Evolutionary conservation across 108 stramenopile genomes (phyloP).

Genomic region (Skeletonema potamos): DNA sequence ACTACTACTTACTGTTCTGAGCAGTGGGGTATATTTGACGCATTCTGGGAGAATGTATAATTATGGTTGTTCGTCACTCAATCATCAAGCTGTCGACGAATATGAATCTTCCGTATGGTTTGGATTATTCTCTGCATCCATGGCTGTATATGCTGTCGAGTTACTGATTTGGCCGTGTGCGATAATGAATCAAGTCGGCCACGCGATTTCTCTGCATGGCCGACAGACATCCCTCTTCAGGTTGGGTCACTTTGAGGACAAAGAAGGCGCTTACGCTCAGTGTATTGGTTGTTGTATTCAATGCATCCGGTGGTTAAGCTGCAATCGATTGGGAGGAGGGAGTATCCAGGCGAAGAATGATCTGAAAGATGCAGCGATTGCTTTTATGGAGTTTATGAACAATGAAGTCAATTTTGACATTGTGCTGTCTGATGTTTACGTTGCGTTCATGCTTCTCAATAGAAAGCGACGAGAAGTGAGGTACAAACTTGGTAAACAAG

Average conservation of each 20-base stretch:
- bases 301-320: slow-evolving; percentile 20
- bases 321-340: slow-evolving; percentile 23
- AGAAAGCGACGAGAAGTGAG: slow-evolving; percentile 2
- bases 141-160: slow-evolving; percentile 20
- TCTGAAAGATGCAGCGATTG: slow-evolving; percentile 26
- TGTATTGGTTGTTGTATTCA: slow-evolving; percentile 14
- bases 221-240: neutral
- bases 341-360: slow-evolving; percentile 14
- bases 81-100: neutral
- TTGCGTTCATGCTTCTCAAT: slow-evolving; percentile 18
- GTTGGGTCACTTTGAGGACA: neutral
- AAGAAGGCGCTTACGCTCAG: neutral
- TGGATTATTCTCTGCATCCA: slow-evolving; percentile 6
- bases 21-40: neutral
- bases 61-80: neutral
- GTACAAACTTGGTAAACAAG: slow-evolving; percentile 10
- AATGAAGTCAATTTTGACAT: slow-evolving; percentile 13
- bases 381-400: slow-evolving; percentile 24
- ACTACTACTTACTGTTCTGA: neutral
- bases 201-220: neutral
- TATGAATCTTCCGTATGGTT: slow-evolving; percentile 8
- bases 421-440: slow-evolving; percentile 5
- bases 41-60: neutral
- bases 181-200: slow-evolving; percentile 7
- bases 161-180: slow-evolving; percentile 16